These are phyloP conservation scores for Zopfia rhizophila DNA, from an alignment of 2,329 filamentous ascomycete genomes.

Conservation along the genomic window DNA sequence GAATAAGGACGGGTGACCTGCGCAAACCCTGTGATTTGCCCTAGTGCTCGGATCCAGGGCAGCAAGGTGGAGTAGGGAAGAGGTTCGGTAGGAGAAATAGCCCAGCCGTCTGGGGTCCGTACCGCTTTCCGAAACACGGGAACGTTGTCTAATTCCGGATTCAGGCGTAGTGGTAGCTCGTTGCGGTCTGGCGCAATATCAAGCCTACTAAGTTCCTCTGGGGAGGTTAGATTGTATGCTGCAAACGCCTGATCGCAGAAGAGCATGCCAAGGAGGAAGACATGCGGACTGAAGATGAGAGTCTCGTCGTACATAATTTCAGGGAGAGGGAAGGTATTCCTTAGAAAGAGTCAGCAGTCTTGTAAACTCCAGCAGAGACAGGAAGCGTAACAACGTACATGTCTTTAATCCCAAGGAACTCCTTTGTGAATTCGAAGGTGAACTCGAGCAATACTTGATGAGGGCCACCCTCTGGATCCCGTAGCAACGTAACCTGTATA, in stretches of 20 bases:
- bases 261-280: constrained; percentile 44
- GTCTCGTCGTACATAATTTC: constrained; percentile 47
- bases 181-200: constrained; percentile 42
- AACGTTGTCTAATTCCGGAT: constrained; percentile 43
- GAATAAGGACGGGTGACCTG: constrained; percentile 46
- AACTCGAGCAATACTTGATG: constrained; percentile 26
- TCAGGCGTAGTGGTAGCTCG: constrained; percentile 46
- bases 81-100: constrained; percentile 37
- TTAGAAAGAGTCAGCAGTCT: constrained; percentile 14
- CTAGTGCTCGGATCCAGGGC: constrained; percentile 39
- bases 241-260: constrained; percentile 47
- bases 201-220: constrained; percentile 49
- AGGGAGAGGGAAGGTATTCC: constrained; percentile 43
- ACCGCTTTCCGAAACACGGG: constrained; percentile 45
- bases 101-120: constrained; percentile 30
- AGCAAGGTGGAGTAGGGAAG: constrained; percentile 35
- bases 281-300: constrained; percentile 45
- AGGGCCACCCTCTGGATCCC: constrained; percentile 23
- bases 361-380: not conserved
- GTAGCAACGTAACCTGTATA: constrained; percentile 26
- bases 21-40: constrained; percentile 46
- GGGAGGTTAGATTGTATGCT: constrained; percentile 41
- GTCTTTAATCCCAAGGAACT: constrained; percentile 28
- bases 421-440: constrained; percentile 30
- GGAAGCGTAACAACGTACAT: constrained; percentile 17